These are phyloP conservation scores for Termitomyces sp. DNA, from an alignment of 768 basidiomycete genomes.

Conservation along the genomic window DNA sequence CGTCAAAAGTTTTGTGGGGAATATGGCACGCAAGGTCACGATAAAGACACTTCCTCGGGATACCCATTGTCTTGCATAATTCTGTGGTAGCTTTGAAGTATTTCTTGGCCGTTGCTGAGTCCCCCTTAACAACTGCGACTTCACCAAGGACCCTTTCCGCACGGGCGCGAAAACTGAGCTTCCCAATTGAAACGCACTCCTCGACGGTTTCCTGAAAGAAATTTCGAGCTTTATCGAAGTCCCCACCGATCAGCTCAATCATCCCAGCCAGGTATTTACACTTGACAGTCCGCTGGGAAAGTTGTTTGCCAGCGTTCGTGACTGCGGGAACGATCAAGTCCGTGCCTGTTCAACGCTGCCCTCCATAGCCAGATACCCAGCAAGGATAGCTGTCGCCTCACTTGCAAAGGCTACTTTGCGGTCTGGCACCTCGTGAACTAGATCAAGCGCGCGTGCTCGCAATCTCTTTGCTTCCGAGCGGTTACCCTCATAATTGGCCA, in stretches of 20 bases:
- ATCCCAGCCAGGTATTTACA: conserved; percentile 1
- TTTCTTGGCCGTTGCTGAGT: neutral
- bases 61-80: conserved; percentile 5
- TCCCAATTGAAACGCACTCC: neutral
- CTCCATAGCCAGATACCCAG: conserved; percentile 2
- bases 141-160: conserved; percentile 7
- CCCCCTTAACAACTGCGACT: neutral
- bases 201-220: neutral
- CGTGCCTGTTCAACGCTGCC: neutral
- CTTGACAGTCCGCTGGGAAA: neutral
- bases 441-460: neutral
- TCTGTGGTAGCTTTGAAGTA: neutral
- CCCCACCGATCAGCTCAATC: conserved; percentile 1
- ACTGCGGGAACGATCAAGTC: neutral
- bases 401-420: neutral
- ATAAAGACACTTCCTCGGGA: neutral
- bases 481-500: neutral
- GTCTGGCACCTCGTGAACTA: neutral
- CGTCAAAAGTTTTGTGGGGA: neutral
- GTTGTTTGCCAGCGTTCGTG: neutral
- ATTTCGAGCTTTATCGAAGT: neutral
- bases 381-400: neutral
- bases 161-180: neutral
- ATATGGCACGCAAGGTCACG: neutral
- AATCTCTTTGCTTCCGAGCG: neutral